These are phyloP conservation scores for Purshia tridentata DNA, from an alignment of 306 rosid species.

Conservation along the genomic window DNA sequence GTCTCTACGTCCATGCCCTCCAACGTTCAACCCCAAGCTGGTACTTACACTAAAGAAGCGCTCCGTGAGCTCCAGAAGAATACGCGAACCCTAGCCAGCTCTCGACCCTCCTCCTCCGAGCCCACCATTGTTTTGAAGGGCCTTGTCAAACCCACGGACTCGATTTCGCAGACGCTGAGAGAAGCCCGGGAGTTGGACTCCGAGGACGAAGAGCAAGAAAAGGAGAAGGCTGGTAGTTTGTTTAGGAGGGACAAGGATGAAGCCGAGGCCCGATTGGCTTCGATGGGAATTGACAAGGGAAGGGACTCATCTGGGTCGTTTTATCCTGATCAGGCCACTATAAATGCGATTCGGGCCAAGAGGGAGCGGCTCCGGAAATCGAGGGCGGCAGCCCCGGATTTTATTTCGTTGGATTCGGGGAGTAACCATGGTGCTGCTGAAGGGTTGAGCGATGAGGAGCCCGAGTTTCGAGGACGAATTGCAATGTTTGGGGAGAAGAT, in stretches of 20 bases:
- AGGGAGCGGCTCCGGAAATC: slow-evolving; percentile 74
- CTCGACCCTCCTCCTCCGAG: slow-evolving; percentile 56
- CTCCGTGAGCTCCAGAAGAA: slow-evolving; percentile 94
- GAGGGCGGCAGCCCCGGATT: slow-evolving; percentile 69
- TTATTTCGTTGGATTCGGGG: slow-evolving; percentile 78
- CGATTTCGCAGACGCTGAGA: slow-evolving; percentile 24
- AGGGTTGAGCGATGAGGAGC: slow-evolving; percentile 90
- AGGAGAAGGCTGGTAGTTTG: slow-evolving; percentile 5
- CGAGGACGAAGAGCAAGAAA: slow-evolving; percentile 28
- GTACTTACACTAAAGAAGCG: slow-evolving; percentile 81
- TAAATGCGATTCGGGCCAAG: slow-evolving; percentile 72
- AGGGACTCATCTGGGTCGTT: slow-evolving; percentile 43
- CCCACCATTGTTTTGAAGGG: slow-evolving; percentile 73
- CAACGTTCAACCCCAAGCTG: slow-evolving; percentile 91
- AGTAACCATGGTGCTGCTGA: slow-evolving; percentile 86
- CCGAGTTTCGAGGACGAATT: slow-evolving; percentile 71
- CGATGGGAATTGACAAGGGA: slow-evolving; percentile 51
- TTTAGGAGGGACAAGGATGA: slow-evolving; percentile 39
- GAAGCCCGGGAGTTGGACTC: slow-evolving; percentile 40
- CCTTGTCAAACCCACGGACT: slow-evolving; percentile 51
- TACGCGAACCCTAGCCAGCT: slow-evolving; percentile 73
- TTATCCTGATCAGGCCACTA: slow-evolving; percentile 64
- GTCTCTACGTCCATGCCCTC: slow-evolving; percentile 44
- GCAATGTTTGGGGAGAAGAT: slow-evolving; percentile 77
- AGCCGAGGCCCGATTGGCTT: slow-evolving; percentile 48